Base-by-base conservation (phyloP, 345 rosid genomes). In the Stellera chamaejasme region DNA sequence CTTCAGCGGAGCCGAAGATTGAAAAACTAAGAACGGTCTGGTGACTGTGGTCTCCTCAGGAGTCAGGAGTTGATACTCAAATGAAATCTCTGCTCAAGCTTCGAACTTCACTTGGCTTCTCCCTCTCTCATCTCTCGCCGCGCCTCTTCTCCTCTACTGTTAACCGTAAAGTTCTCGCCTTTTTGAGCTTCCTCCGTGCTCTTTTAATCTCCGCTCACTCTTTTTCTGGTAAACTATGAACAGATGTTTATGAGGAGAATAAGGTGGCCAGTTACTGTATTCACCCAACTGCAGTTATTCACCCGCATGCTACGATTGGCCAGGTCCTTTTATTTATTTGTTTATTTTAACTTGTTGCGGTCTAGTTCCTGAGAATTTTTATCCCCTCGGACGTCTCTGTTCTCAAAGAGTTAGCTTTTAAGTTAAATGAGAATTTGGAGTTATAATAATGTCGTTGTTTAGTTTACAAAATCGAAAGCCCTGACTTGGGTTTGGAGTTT, bases 281-380 rank as follows among this genome's bases (percentile, higher is more conserved):
- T 56, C 98, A 92, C 65, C 84, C 90, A 13, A 71, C 76, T 36
- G 87, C 98, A 39, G 45, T 79, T 27, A 78, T 92, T 60, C 96
- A 92, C 69, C 95, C 95, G 36, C 66, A 73, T 49, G 95, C 98
- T 26, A 55, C 78, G 45, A 72, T 86, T 61, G 99, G 97, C 48
- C 78, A 77, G 82, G 96, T 91, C 25, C 53, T 42, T 28, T 28
- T n/a, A n/a, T n/a, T n/a, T n/a, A n/a, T n/a, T n/a, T n/a, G n/a
- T n/a, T n/a, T n/a, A n/a, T n/a, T n/a, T n/a, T n/a, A n/a, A n/a
- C n/a, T n/a, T n/a, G n/a, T n/a, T n/a, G n/a, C n/a, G n/a, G n/a
- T n/a, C n/a, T n/a, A n/a, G n/a, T n/a, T n/a, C n/a, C n/a, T n/a
- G n/a, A n/a, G n/a, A n/a, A n/a, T n/a, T n/a, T n/a, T n/a, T n/a